Base-by-base conservation (phyloP, 306 rosid species). In the Astragalus membranaceus region DNA sequence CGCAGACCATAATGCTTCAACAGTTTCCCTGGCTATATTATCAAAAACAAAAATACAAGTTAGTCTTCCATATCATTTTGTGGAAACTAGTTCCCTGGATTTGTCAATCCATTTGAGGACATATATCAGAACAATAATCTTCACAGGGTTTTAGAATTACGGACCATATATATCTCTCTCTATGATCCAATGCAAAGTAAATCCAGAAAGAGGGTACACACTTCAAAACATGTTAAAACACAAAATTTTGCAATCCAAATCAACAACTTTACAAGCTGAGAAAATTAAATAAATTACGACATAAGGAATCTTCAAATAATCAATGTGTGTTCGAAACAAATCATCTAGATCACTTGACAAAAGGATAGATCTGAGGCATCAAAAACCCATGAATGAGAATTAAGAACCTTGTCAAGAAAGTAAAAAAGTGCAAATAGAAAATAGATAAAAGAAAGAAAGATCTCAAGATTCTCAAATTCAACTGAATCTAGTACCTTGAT, bases 11-110 rank as follows among this genome's bases (percentile, higher is more conserved):
- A 76, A 51, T 73, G 35, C 75, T 83, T 87, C 15, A 91, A 64
- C 44, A 91, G 88, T 72, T 91, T 91, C 73, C 80, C 86, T 39
- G 92, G 82, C 99, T 94, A 92, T 61, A 87, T 81, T 29, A 55
- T 60, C 76, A 70, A 77, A 53, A 41, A 32, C 51, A 60, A 59
- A 59, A 56, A 67, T 43, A 36, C 63, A 75, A 61, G 57, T 81
- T 44, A 37, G 61, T 3, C 2, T 33, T 16, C n/a, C n/a, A n/a
- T n/a, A n/a, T n/a, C n/a, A n/a, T n/a, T n/a, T n/a, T n/a, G n/a
- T n/a, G n/a, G n/a, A n/a, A n/a, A n/a, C n/a, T n/a, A n/a, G n/a
- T n/a, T n/a, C n/a, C n/a, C n/a, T n/a, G n/a, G n/a, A n/a, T n/a
- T n/a, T n/a, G n/a, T n/a, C n/a, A n/a, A n/a, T n/a, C n/a, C n/a